phyloP scores from a whole-genome alignment of 1,284 basidiomycete species.

The Ustilago hordei region DNA sequence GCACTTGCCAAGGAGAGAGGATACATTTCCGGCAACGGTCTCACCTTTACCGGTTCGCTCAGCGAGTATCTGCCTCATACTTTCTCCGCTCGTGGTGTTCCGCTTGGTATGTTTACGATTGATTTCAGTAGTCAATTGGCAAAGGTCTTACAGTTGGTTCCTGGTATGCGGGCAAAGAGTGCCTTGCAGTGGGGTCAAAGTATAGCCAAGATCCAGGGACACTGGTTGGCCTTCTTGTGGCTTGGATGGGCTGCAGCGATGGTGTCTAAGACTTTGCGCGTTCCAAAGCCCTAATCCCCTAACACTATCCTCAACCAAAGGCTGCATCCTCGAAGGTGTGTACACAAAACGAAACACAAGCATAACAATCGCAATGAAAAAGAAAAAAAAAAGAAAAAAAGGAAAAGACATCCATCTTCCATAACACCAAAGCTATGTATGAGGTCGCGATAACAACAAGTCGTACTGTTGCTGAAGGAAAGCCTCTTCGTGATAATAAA shows the following conservation, averaged over 20 bases:
- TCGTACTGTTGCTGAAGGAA: not conserved
- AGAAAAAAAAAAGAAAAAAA: no score
- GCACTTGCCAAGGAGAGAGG: conserved; percentile 48
- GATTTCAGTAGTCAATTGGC: conserved; percentile 42
- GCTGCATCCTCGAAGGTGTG: not conserved
- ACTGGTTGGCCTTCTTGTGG: conserved; percentile 62
- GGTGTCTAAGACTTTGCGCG: conserved; percentile 66
- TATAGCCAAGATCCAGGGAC: conserved; percentile 50
- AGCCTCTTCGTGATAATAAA: conserved; percentile 13
- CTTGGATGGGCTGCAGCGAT: conserved; percentile 63
- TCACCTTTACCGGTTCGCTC: conserved; percentile 57
- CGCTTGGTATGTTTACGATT: conserved; percentile 53
- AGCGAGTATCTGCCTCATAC: conserved; percentile 47
- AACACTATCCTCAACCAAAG: not conserved
- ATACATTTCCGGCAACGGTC: conserved; percentile 37
- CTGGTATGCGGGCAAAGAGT: conserved; percentile 13
- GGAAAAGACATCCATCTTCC: not conserved
- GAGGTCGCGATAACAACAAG: not conserved
- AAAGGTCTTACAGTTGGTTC: conserved; percentile 26
- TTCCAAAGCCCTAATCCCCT: conserved; percentile 64
- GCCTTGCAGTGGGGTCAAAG: conserved; percentile 20
- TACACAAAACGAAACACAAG: not conserved
- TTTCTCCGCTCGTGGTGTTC: conserved; percentile 49
- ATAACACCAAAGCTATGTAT: not conserved
- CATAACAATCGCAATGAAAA: not conserved